phyloP scores from a whole-genome alignment of 2,329 filamentous ascomycete genomes.

The Pseudogymnoascus sp. region DNA sequence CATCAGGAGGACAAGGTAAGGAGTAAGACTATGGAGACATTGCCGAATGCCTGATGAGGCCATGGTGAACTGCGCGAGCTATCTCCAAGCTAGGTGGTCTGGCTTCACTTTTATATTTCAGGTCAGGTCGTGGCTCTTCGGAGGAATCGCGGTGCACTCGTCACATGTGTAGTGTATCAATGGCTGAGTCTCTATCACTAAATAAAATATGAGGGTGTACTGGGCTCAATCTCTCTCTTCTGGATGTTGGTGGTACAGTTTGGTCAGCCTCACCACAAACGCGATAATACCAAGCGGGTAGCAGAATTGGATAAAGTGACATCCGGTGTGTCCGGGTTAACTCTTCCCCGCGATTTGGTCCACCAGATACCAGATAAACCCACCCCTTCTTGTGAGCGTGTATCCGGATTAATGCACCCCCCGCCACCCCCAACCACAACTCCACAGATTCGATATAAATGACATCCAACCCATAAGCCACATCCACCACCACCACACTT shows the following conservation, averaged over 20 bases:
- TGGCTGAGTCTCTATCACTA: not conserved
- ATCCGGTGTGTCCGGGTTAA: not conserved
- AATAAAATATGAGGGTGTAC: not conserved
- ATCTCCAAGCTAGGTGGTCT: not conserved
- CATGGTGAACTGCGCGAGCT: constrained; percentile 19
- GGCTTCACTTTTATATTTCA: not conserved
- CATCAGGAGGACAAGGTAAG: constrained; percentile 70
- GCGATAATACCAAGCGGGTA: constrained; percentile 4
- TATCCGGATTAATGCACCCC: not conserved
- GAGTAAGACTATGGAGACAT: constrained; percentile 43
- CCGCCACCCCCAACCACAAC: not conserved
- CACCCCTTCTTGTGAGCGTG: not conserved
- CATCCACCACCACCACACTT: constrained; percentile 1
- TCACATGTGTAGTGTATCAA: constrained; percentile 1
- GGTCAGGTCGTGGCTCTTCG: not conserved
- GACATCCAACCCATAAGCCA: constrained; percentile 4
- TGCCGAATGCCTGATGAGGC: constrained; percentile 26
- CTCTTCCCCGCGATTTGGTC: not conserved
- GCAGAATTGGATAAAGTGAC: not conserved
- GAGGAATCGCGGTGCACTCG: not conserved
- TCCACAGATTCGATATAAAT: constrained; percentile 9
- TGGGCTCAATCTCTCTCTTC: not conserved
- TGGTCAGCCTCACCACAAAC: not conserved
- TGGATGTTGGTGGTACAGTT: not conserved
- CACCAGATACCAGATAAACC: not conserved